phyloP scores from a whole-genome alignment of 148 eudicot species.

The Selenicereus undatus region DNA sequence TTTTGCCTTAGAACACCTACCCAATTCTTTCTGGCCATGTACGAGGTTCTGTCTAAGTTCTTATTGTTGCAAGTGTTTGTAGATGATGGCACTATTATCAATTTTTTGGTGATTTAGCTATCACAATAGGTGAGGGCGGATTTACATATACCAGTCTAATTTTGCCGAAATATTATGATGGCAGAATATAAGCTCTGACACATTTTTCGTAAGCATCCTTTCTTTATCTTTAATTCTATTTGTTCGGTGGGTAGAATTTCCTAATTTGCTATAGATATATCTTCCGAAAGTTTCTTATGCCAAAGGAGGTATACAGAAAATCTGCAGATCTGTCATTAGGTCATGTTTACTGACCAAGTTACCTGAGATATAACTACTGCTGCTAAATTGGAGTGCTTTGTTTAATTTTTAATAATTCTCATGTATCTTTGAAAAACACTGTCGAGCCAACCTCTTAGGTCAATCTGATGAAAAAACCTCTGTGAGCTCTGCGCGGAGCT shows the following conservation, averaged over 20 bases:
- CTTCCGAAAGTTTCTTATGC: background rate
- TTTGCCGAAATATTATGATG: background rate
- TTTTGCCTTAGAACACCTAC: background rate
- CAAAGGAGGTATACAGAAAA: background rate
- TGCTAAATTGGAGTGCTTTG: background rate
- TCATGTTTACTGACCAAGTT: background rate
- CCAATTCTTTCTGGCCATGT: background rate
- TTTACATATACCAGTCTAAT: background rate
- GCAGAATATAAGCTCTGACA: background rate
- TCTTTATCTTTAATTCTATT: background rate
- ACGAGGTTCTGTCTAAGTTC: background rate
- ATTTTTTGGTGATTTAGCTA: no score
- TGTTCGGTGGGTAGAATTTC: background rate
- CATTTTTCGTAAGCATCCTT: background rate
- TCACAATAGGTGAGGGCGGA: background rate
- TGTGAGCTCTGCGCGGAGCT: background rate
- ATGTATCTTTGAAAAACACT: background rate
- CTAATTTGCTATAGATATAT: background rate
- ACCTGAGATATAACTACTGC: background rate
- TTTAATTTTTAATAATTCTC: background rate
- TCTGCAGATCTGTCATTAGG: background rate
- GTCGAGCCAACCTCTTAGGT: no score
- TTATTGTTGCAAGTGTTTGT: background rate
- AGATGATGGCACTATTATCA: background rate
- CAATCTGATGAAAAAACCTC: no score